phyloP scores from a whole-genome alignment of 139 green algal species.

The Chlamydomonas sphaeroides region DNA sequence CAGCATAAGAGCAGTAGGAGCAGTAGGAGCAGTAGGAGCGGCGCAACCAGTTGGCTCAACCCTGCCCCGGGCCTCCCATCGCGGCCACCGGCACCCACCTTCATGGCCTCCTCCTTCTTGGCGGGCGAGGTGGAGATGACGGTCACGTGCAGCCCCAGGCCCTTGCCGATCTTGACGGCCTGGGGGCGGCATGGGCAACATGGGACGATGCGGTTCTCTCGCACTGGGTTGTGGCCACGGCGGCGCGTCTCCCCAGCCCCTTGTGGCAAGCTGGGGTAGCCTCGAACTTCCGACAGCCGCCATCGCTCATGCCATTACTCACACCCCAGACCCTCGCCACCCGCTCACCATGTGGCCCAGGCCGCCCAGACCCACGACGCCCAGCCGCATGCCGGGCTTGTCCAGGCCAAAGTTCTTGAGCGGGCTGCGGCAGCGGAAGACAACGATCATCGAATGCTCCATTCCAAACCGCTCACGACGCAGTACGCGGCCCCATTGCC shows the following conservation, averaged over 20 bases:
- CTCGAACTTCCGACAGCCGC: neutral
- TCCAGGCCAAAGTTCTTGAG: conserved; percentile 78
- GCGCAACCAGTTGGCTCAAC: too few species aligned
- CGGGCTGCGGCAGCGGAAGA: conserved; percentile 54
- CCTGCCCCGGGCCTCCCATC: too few species aligned
- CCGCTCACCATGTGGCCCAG: conserved; percentile 62
- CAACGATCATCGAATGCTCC: neutral
- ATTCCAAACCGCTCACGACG: too few species aligned
- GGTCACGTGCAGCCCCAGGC: conserved; percentile 67
- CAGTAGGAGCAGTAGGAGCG: neutral
- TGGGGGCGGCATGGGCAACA: conserved; percentile 32
- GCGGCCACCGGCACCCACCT: too few species aligned
- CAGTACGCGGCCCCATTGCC: too few species aligned
- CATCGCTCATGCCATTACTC: too few species aligned
- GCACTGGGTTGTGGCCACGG: neutral
- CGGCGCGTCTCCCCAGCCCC: too few species aligned
- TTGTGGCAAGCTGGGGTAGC: neutral
- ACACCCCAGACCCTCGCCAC: too few species aligned
- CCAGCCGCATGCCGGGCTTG: conserved; percentile 79
- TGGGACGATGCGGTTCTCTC: too few species aligned
- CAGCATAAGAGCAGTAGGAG: neutral
- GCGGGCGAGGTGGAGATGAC: conserved; percentile 70
- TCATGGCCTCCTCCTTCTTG: conserved; percentile 80
- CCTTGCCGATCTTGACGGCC: conserved; percentile 81
- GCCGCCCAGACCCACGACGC: conserved; percentile 79